phyloP scores from a whole-genome alignment of 1,284 basidiomycete species.

The Sanghuangporus baumii region DNA sequence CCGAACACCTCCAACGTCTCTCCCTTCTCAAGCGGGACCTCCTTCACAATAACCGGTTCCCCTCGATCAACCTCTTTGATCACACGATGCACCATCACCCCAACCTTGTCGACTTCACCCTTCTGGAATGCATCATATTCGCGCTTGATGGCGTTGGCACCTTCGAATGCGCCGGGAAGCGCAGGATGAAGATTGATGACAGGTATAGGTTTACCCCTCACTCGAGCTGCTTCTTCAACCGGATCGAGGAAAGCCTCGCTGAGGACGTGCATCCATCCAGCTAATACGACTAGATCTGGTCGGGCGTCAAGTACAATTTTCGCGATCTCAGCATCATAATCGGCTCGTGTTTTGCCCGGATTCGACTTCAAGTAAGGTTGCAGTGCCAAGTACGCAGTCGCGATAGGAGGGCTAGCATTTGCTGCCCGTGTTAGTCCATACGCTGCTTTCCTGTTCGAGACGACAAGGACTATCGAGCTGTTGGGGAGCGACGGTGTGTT shows the following conservation, averaged over 20 bases:
- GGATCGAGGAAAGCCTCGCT: slow-evolving; percentile 41
- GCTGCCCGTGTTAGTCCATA: slow-evolving; percentile 83
- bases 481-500: slow-evolving; percentile 61
- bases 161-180: slow-evolving; percentile 91
- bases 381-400: slow-evolving; percentile 79
- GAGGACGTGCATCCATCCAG: slow-evolving; percentile 97
- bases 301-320: slow-evolving; percentile 53
- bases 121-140: slow-evolving; percentile 86
- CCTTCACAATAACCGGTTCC: slow-evolving; percentile 76
- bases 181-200: slow-evolving; percentile 98
- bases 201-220: slow-evolving; percentile 49
- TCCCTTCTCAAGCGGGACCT: slow-evolving; percentile 70
- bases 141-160: slow-evolving; percentile 83
- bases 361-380: slow-evolving; percentile 80
- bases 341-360: slow-evolving; percentile 68
- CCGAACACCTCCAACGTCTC: slow-evolving; percentile 78
- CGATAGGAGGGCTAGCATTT: slow-evolving; percentile 67
- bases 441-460: slow-evolving; percentile 91
- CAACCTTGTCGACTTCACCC: slow-evolving; percentile 74
- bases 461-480: slow-evolving; percentile 72
- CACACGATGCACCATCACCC: slow-evolving; percentile 94
- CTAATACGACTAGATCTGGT: slow-evolving; percentile 88
- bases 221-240: slow-evolving; percentile 33
- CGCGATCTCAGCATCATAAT: slow-evolving; percentile 88
- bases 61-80: slow-evolving; percentile 93